A percentile compares a stretch with the other conserved stretches of the same genome.
These are phyloP conservation scores for Epichloe hybrida DNA, from an alignment of 2,329 filamentous ascomycete genomes.

Conservation along the genomic window DNA sequence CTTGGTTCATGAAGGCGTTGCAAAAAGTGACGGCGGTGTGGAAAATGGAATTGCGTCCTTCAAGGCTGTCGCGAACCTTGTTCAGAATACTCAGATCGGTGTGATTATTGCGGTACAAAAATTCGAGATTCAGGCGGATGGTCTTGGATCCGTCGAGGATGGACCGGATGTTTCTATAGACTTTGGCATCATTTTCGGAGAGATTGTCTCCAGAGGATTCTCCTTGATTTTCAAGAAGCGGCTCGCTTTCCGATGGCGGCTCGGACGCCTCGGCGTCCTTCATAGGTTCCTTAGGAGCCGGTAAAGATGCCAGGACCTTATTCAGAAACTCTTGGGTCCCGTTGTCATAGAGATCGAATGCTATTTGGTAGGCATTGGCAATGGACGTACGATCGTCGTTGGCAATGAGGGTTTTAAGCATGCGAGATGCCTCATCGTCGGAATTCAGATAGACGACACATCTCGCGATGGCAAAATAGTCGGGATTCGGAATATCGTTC, in stretches of 20 bases:
- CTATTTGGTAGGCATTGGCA: slow-evolving; percentile 89
- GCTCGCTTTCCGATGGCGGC: slow-evolving; percentile 30
- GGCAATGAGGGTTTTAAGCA: slow-evolving; percentile 69
- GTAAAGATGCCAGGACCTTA: slow-evolving; percentile 74
- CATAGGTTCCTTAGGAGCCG: slow-evolving; percentile 35
- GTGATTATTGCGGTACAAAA: slow-evolving; percentile 89
- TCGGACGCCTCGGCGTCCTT: slow-evolving; percentile 31
- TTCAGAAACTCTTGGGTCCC: slow-evolving; percentile 92
- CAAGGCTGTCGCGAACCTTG: slow-evolving; percentile 89
- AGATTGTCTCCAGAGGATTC: slow-evolving; percentile 41
- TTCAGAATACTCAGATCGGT: slow-evolving; percentile 86
- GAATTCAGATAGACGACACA: slow-evolving; percentile 94
- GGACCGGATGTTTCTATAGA: slow-evolving; percentile 49
- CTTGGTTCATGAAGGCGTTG: slow-evolving; percentile 98
- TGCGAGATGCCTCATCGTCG: slow-evolving; percentile 75
- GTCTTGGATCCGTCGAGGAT: slow-evolving; percentile 81
- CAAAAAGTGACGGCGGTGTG: slow-evolving; percentile 95
- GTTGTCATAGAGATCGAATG: slow-evolving; percentile 96
- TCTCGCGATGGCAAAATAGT: slow-evolving; percentile 96
- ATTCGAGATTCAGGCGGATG: slow-evolving; percentile 90
- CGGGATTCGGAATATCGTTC: slow-evolving; percentile 79
- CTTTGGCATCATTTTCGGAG: slow-evolving; percentile 39
- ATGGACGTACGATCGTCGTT: slow-evolving; percentile 66
- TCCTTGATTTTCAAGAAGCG: slow-evolving; percentile 35
- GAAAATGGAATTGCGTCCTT: slow-evolving; percentile 95